Base-by-base conservation (phyloP, 768 basidiomycete genomes). In the Flagelloscypha sp. region DNA sequence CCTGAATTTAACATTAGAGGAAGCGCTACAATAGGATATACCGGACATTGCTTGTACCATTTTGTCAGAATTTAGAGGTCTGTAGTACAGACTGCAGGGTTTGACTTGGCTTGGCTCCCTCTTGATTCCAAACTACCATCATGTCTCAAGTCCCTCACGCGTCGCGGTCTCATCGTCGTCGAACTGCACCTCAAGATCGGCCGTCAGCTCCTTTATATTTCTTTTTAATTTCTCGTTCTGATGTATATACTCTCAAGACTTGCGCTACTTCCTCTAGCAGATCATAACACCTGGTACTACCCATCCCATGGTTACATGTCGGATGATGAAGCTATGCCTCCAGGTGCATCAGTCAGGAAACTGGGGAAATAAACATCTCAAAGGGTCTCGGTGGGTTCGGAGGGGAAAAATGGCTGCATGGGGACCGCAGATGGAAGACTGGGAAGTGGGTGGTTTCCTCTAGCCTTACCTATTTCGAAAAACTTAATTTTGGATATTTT, bases 371-470 rank as follows among this genome's bases (percentile, higher is more conserved):
- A 92, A 92, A 59, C 72, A 68, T 7, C 57, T 68, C 39, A 76
- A 76, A 52, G 79, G 77, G n/a, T 75, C 84, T 13, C 68, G 86
- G 50, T 90, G 86, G 86, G 68, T 84, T 32, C 74, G 86, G 12
- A 73, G 69, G 52, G 84, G 87, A 30, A 90, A 92, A 58, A 75
- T 88, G 40, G 73, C 76, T 19, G 65, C 79, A 10, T 92, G 88
- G 88, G 85, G 84, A 19, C 85, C 87, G 15, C 71, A 73, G 31
- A 74, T 78, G 63, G 85, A 85, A 23, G 85, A 89, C 40, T 87
- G 84, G 80, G 85, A 89, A 76, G 87, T 84, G 49, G 43, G 67
- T 51, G 11, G 11, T 29, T 19, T 29, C 27, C 27, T 41, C 27
- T 35, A 17, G 33, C 29, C 17, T 40, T 45, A 16, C 17, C 32